These are phyloP conservation scores for Stachybotrys echinatus DNA, from an alignment of 2,329 filamentous ascomycete genomes.

Conservation along the genomic window DNA sequence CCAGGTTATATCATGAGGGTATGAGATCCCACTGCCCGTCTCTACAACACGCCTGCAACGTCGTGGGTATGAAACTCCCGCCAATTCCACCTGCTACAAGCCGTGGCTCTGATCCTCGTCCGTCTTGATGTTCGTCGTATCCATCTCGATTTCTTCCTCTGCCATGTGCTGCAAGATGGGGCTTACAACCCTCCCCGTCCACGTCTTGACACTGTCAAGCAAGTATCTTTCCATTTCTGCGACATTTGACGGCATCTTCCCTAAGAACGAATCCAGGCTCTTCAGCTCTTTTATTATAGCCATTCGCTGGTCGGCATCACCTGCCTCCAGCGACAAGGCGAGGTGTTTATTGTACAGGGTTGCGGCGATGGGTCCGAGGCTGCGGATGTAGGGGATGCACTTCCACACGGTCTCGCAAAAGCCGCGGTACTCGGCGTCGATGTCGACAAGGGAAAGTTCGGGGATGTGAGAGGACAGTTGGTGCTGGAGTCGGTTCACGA, in stretches of 20 bases:
- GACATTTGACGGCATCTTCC: not conserved
- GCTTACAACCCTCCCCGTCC: not conserved
- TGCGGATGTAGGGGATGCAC: not conserved
- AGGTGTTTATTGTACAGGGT: not conserved
- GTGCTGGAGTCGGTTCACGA: not conserved
- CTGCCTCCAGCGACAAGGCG: not conserved
- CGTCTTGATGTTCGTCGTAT: not conserved
- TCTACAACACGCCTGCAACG: too few relatives aligned
- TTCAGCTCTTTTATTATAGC: not conserved
- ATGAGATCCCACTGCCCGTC: too few relatives aligned
- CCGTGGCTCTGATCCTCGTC: too few relatives aligned
- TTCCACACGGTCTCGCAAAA: not conserved
- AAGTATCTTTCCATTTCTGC: not conserved
- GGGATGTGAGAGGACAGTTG: not conserved
- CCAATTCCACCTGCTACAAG: too few relatives aligned
- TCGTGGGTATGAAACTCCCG: too few relatives aligned
- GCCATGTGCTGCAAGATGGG: not conserved
- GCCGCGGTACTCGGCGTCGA: not conserved
- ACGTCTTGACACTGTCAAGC: not conserved
- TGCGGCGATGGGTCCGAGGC: not conserved
- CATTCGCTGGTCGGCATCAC: not conserved
- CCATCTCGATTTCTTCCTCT: not conserved
- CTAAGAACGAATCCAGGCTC: not conserved
- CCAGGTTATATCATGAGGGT: too few relatives aligned
- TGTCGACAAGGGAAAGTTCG: not conserved